Conservation (phyloP, 2,329 filamentous ascomycete genomes). For the Parafenestella ontariensis region DNA sequence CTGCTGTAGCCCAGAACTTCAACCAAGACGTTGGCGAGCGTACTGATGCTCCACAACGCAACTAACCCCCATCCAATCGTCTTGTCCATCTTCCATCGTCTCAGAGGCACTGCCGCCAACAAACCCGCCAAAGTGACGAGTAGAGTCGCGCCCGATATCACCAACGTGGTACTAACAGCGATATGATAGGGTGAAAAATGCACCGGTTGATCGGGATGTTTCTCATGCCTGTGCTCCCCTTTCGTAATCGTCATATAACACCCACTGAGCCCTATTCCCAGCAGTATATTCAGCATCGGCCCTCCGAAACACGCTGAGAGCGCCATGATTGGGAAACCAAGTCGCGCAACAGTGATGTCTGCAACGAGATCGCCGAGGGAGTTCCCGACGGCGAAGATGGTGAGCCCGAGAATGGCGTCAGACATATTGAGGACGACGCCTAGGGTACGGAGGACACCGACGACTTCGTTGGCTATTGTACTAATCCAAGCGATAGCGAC, state of each 20-base stretch:
- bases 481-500: slow-evolving; percentile 97
- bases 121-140: slow-evolving; percentile 80
- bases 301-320: slow-evolving; percentile 95
- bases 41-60: slow-evolving; percentile 80
- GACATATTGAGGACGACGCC: slow-evolving; percentile 92
- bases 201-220: slow-evolving; percentile 70
- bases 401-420: slow-evolving; percentile 92
- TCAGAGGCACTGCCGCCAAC: slow-evolving; percentile 75
- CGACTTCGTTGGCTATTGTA: slow-evolving; percentile 93
- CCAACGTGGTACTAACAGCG: slow-evolving; percentile 80
- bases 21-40: slow-evolving; percentile 78
- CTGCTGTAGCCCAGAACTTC: slow-evolving; percentile 64
- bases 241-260: slow-evolving; percentile 82
- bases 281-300: slow-evolving; percentile 94
- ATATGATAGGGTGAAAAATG: slow-evolving; percentile 81
- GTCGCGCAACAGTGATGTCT: slow-evolving; percentile 88
- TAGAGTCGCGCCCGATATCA: slow-evolving; percentile 85
- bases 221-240: slow-evolving; percentile 69
- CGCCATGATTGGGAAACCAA: slow-evolving; percentile 97
- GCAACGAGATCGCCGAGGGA: slow-evolving; percentile 93
- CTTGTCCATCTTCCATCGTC: slow-evolving; percentile 48
- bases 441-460: slow-evolving; percentile 90
- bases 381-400: slow-evolving; percentile 95
- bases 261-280: slow-evolving; percentile 92
- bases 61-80: slow-evolving; percentile 79